Evolutionary conservation across 345 rosid species (phyloP).

Genomic region (Camelina neglecta): DNA sequence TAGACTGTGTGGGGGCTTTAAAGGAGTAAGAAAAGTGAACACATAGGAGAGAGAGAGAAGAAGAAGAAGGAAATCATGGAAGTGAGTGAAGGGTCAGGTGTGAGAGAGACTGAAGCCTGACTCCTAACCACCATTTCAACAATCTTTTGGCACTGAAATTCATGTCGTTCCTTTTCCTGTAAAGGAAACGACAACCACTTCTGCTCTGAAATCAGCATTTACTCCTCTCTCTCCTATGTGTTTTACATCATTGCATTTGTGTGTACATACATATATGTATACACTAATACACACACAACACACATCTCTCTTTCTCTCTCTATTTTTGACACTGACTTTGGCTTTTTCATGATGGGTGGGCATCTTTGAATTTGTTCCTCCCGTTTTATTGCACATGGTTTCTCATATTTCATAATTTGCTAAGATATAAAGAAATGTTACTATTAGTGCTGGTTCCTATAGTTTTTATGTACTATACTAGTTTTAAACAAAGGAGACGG

Average conservation of each 20-base stretch:
- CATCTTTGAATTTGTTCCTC: slow-evolving; percentile 37
- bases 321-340: slow-evolving; percentile 25
- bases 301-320: not conserved
- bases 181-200: slow-evolving; percentile 43
- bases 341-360: slow-evolving; percentile 29
- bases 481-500: not conserved
- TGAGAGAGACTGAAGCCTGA: slow-evolving; percentile 42
- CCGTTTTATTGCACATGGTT: slow-evolving; percentile 33
- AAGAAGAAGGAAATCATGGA: slow-evolving; percentile 30
- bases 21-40: slow-evolving; percentile 23
- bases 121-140: slow-evolving; percentile 44
- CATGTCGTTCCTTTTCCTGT: slow-evolving; percentile 39
- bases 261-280: not conserved
- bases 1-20: slow-evolving; percentile 16
- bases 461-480: not conserved
- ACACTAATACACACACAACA: not conserved
- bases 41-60: not conserved
- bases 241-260: slow-evolving; percentile 29
- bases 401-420: not conserved
- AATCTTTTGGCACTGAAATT: slow-evolving; percentile 45
- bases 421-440: not conserved
- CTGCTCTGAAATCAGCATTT: slow-evolving; percentile 39
- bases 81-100: slow-evolving; percentile 40
- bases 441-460: not conserved
- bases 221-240: slow-evolving; percentile 21